These are phyloP conservation scores for Pseudozyma hubeiensis DNA, from an alignment of 1,284 basidiomycete species.

Conservation along the genomic window DNA sequence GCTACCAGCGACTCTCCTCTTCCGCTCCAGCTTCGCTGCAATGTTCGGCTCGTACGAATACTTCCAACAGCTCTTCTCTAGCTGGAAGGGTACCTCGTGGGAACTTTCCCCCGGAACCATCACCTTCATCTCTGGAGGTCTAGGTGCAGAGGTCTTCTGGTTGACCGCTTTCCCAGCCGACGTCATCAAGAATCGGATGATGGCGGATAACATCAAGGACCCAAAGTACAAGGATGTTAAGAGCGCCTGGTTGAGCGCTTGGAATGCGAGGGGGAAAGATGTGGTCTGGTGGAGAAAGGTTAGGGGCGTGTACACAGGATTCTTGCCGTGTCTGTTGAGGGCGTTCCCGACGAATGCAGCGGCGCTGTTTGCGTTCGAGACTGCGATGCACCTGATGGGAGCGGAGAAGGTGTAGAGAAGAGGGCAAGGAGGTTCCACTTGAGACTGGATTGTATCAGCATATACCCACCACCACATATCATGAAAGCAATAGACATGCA, in stretches of 20 bases:
- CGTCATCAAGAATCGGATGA: constrained; percentile 75
- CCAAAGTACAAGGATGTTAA: constrained; percentile 61
- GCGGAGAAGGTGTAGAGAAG: constrained; percentile 48
- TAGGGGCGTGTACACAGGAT: constrained; percentile 57
- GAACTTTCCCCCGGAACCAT: constrained; percentile 76
- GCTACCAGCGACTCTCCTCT: constrained; percentile 68
- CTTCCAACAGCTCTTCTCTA: constrained; percentile 47
- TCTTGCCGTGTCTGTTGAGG: constrained; percentile 57
- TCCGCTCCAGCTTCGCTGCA: constrained; percentile 63
- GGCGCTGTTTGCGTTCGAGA: constrained; percentile 64
- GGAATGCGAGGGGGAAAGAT: constrained; percentile 43
- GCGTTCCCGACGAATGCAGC: constrained; percentile 67
- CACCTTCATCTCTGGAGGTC: constrained; percentile 77
- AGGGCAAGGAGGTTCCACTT: neutral
- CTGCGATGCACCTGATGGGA: constrained; percentile 62
- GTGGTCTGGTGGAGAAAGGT: constrained; percentile 20
- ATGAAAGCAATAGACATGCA: constrained; percentile 1
- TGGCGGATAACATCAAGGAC: constrained; percentile 73
- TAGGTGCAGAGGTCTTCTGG: constrained; percentile 69
- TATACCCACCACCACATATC: constrained; percentile 5
- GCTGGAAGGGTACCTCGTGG: constrained; percentile 41
- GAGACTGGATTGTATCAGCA: neutral
- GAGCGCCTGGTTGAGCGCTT: constrained; percentile 39
- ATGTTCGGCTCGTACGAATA: constrained; percentile 68
- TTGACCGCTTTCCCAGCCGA: constrained; percentile 80